These are phyloP conservation scores for Populus simonii DNA, from an alignment of 345 rosid genomes.

Conservation along the genomic window DNA sequence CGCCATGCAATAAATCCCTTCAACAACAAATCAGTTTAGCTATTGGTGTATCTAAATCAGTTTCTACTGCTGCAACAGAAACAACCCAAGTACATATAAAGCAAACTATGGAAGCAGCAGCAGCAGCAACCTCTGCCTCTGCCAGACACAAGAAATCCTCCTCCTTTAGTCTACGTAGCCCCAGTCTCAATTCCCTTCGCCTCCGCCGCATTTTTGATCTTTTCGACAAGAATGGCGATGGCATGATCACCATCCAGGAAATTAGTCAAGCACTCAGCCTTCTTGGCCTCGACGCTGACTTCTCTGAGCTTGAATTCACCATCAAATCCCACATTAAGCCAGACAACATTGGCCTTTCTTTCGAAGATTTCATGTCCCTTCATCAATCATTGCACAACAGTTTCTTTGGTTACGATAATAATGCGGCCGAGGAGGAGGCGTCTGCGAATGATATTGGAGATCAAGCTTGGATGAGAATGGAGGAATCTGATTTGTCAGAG, in stretches of 20 bases:
- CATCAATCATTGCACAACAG: constrained; percentile 58
- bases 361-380: constrained; percentile 58
- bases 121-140: background rate
- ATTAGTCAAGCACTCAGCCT: constrained; percentile 57
- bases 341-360: constrained; percentile 51
- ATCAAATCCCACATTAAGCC: constrained; percentile 51
- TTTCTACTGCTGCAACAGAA: background rate
- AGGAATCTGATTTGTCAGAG: constrained; percentile 78
- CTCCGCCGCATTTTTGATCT: constrained; percentile 65
- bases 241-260: constrained; percentile 58
- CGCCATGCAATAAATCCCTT: background rate
- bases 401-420: constrained; percentile 32
- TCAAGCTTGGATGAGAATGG: constrained; percentile 21
- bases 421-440: background rate
- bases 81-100: background rate
- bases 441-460: background rate
- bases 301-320: constrained; percentile 55
- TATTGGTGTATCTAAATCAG: no score
- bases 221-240: constrained; percentile 82
- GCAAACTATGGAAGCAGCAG: constrained; percentile 16
- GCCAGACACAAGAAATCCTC: background rate
- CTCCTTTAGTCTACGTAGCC: constrained; percentile 28
- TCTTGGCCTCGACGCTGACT: constrained; percentile 63
- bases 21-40: background rate
- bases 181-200: constrained; percentile 27